A percentile compares a stretch with the other conserved stretches of the same genome.
Conservation (phyloP, 345 rosid genomes). For the Cardiospermum halicacabum region DNA sequence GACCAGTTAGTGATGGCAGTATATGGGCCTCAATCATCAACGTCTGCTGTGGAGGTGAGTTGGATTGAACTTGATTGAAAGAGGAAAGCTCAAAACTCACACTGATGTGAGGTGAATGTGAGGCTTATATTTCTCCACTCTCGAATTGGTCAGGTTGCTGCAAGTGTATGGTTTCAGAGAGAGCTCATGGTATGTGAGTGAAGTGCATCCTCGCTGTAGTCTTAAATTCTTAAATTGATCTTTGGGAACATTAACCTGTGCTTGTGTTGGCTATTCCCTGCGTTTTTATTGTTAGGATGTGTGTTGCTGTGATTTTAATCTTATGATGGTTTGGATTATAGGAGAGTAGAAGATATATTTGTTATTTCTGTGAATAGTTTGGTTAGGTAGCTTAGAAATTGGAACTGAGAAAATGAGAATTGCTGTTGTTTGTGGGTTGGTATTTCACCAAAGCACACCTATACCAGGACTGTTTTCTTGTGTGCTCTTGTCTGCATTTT, state of each 20-base stretch:
- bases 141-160: constrained; percentile 30
- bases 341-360: not conserved
- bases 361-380: not conserved
- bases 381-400: too few species aligned
- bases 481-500: not conserved
- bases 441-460: too few species aligned
- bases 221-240: not conserved
- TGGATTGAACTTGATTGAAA: not conserved
- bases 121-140: constrained; percentile 27
- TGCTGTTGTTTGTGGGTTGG: too few species aligned
- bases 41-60: constrained; percentile 4
- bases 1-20: constrained; percentile 16
- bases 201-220: constrained; percentile 4
- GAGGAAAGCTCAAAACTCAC: not conserved
- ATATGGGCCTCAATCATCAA: constrained; percentile 13
- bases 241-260: not conserved
- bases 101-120: constrained; percentile 7
- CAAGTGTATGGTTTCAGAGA: constrained; percentile 23
- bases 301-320: not conserved
- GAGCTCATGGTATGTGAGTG: constrained; percentile 22
- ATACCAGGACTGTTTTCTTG: too few species aligned
- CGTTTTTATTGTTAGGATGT: not conserved
- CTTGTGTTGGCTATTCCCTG: not conserved
- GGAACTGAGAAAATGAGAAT: too few species aligned
- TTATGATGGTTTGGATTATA: not conserved